Evolutionary conservation across 2,329 filamentous ascomycete species (phyloP), one percentile per base, ranked within the genome.

Genomic region (Aspergillus fischeri): DNA sequence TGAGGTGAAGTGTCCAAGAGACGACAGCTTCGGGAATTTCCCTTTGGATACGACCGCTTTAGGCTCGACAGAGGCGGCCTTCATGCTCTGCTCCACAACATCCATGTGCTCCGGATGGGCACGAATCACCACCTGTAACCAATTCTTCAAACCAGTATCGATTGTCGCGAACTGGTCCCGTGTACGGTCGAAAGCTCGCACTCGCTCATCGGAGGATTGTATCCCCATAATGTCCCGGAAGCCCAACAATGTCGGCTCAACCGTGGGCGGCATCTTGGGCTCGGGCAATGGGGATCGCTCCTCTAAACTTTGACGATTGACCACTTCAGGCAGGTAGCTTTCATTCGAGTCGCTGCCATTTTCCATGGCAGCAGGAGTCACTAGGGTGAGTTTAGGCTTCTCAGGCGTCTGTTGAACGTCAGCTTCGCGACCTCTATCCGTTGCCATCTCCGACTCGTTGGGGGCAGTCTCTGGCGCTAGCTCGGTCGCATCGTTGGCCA

Each of bases 171-270:
- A 91, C 49, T 89, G 83, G 17, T 83, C 77, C 48, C 91, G 84
- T 0, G 89, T 88, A 57, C 88, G 83, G 57, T 90, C 84, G 70
- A 90, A 96, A 14, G 86, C 87, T 47, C 81, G 78, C 58, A 94
- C 89, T 21, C 92, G 86, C 63, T 94, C 87, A 14, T 80, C 73
- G 0, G 86, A 73, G 1, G 83, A 84, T 17, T 83, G 80, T 51
- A 94, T 80, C 8, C 83, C 85, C 65, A 91, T 80, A 59, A 97
- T 96, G 57, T 96, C 89, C 52, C 86, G 84, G 74, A 95, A 92
- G 1, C 82, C 78, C 61, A 83, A 80, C 41, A 83, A 76, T 49
- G 77, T 81, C 3, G 69, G 63, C 52, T 69, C 66, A 14, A 66
- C 56, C 8, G 65, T 58, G 4, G 56, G 58, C 4, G 57, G 57